Conservation (phyloP, 441 rosid species). For the Adansonia rubrostipa region DNA sequence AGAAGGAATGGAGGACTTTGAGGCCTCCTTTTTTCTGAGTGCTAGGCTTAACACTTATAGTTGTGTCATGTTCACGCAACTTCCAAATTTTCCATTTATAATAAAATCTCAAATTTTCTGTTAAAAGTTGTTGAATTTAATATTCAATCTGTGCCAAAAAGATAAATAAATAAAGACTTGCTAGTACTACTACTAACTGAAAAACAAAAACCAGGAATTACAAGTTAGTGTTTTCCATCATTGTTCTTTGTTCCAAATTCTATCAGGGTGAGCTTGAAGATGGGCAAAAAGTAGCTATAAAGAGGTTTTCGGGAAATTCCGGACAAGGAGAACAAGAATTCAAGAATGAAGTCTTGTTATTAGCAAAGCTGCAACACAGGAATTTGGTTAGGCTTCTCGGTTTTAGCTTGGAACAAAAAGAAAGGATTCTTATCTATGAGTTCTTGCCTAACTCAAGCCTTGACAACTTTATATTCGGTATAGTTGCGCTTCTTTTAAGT, state of each 20-base stretch:
- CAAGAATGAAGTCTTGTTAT: slow-evolving; percentile 52
- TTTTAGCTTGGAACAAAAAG: slow-evolving; percentile 44
- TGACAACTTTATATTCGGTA: slow-evolving; percentile 49
- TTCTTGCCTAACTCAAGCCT: slow-evolving; percentile 52
- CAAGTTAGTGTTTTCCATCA: background rate
- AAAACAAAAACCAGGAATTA: background rate
- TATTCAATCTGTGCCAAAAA: background rate
- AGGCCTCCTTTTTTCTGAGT: too few relatives aligned
- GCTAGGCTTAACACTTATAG: too few relatives aligned
- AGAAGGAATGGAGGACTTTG: background rate
- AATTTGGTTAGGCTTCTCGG: slow-evolving; percentile 62
- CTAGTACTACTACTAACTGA: too few relatives aligned
- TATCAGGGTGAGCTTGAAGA: slow-evolving; percentile 47
- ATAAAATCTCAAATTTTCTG: background rate
- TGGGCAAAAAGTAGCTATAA: slow-evolving; percentile 51
- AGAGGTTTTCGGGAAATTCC: slow-evolving; percentile 44
- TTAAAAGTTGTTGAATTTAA: background rate
- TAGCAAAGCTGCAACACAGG: slow-evolving; percentile 58
- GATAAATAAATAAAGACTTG: too few relatives aligned
- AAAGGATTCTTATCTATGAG: slow-evolving; percentile 55
- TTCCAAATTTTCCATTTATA: background rate
- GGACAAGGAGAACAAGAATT: slow-evolving; percentile 55
- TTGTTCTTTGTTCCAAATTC: slow-evolving; percentile 29
- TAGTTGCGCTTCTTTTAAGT: slow-evolving; percentile 30
- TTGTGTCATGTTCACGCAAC: background rate